phyloP scores from a whole-genome alignment of 164 flowering plant genomes.

The Piper betle region DNA sequence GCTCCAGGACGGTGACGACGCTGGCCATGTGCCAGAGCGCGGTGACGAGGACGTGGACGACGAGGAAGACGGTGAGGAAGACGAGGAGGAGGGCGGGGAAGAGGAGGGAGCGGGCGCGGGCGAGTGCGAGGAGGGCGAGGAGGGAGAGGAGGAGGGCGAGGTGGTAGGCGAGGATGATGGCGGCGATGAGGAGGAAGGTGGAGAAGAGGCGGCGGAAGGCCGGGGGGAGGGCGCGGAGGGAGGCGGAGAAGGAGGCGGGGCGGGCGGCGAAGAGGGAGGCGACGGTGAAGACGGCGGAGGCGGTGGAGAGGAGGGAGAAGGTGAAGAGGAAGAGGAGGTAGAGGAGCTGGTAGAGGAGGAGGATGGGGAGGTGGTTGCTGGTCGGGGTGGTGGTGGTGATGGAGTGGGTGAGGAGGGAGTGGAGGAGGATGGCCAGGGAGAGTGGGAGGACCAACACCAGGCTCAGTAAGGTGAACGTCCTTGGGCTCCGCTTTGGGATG shows the following conservation, averaged over 20 bases:
- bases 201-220: conserved; percentile 67
- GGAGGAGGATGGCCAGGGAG: conserved; percentile 80
- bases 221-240: conserved; percentile 45
- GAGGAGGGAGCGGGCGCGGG: conserved; percentile 25
- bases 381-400: conserved; percentile 16
- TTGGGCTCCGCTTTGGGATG: conserved; percentile 47
- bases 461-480: conserved; percentile 65
- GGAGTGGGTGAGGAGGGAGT: conserved; percentile 71
- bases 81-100: conserved; percentile 10
- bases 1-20: conserved; percentile 82
- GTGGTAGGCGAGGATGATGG: conserved; percentile 50
- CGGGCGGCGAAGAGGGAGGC: conserved; percentile 88
- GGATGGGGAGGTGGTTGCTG: conserved; percentile 17
- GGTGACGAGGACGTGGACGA: conserved; percentile 68
- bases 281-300: conserved; percentile 93
- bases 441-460: conserved; percentile 79
- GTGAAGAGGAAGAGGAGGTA: conserved; percentile 49
- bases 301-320: conserved; percentile 72
- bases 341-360: conserved; percentile 34
- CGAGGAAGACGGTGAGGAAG: conserved; percentile 27
- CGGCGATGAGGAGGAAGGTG: conserved; percentile 55
- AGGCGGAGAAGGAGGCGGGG: conserved; percentile 68
- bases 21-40: conserved; percentile 92
- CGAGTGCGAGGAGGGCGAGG: conserved; percentile 14
- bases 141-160: conserved; percentile 39